These are phyloP conservation scores for Nitzschia sp. DNA, from an alignment of 108 stramenopile species.

Conservation along the genomic window DNA sequence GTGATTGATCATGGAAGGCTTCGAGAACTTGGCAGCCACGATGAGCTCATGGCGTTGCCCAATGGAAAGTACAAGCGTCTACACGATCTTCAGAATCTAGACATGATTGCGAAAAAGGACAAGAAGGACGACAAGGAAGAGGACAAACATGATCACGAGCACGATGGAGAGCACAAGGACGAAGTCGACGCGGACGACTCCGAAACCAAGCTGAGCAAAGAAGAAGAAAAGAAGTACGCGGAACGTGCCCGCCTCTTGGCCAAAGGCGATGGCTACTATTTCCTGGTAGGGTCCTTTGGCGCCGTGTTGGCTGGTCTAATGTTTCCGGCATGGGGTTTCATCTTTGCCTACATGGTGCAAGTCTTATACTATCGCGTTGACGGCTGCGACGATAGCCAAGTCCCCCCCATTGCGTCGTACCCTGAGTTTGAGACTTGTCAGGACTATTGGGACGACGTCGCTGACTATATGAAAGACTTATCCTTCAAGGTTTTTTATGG, in stretches of 20 bases:
- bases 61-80: conserved; percentile 54
- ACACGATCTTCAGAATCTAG: conserved; percentile 49
- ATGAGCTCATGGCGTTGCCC: conserved; percentile 65
- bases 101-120: neutral
- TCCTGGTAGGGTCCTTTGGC: conserved; percentile 50
- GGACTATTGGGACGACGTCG: conserved; percentile 40
- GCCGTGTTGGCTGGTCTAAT: conserved; percentile 54
- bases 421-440: conserved; percentile 39
- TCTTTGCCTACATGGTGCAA: conserved; percentile 63
- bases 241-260: conserved; percentile 41
- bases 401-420: neutral
- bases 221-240: conserved; percentile 26
- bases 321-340: conserved; percentile 60
- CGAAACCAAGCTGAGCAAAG: conserved; percentile 5
- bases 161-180: conserved; percentile 3
- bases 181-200: conserved; percentile 2
- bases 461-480: conserved; percentile 41
- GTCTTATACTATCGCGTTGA: conserved; percentile 42
- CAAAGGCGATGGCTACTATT: conserved; percentile 34
- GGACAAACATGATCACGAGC: conserved; percentile 7
- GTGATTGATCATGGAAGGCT: conserved; percentile 70
- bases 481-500: conserved; percentile 41
- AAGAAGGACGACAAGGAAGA: conserved; percentile 4
- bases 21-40: conserved; percentile 78
- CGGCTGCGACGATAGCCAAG: conserved; percentile 22